Evolutionary conservation across 1,284 basidiomycete species (phyloP).

Genomic region (Lentinula novae-zelandiae): DNA sequence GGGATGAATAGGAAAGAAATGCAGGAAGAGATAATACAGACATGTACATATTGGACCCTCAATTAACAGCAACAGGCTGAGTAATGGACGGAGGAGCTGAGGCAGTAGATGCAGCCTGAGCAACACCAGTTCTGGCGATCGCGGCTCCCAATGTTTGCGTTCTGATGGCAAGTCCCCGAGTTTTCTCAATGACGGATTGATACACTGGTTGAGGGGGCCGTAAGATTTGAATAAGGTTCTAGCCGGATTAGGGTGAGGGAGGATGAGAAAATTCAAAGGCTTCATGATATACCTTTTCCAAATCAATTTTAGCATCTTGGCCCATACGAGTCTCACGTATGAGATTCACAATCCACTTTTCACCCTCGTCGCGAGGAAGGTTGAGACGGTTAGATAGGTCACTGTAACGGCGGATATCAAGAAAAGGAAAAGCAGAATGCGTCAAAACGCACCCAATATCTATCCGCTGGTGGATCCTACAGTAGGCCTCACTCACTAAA

Average conservation of each 20-base stretch:
- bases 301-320: slow-evolving; percentile 94
- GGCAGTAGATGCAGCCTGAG: background rate
- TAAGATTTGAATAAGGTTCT: slow-evolving; percentile 97
- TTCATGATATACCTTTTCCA: slow-evolving; percentile 69
- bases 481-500: slow-evolving; percentile 95
- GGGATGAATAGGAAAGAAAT: too few species aligned
- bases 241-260: slow-evolving; percentile 12
- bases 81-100: background rate
- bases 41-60: background rate
- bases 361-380: slow-evolving; percentile 89
- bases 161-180: slow-evolving; percentile 86
- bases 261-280: background rate
- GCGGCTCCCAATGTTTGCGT: slow-evolving; percentile 90
- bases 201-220: slow-evolving; percentile 88
- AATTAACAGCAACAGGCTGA: slow-evolving; percentile 4
- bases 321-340: slow-evolving; percentile 96
- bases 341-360: slow-evolving; percentile 99
- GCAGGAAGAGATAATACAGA: background rate
- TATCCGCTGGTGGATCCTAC: slow-evolving; percentile 94
- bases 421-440: background rate
- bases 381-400: slow-evolving; percentile 93
- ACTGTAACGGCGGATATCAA: slow-evolving; percentile 32
- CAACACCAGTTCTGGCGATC: slow-evolving; percentile 32
- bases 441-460: slow-evolving; percentile 76
- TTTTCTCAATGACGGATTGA: slow-evolving; percentile 95